Percentiles rank a stretch among this genome's conserved stretches.
Evolutionary conservation across 345 rosid genomes (phyloP).

Genomic region (Salix caprea): DNA sequence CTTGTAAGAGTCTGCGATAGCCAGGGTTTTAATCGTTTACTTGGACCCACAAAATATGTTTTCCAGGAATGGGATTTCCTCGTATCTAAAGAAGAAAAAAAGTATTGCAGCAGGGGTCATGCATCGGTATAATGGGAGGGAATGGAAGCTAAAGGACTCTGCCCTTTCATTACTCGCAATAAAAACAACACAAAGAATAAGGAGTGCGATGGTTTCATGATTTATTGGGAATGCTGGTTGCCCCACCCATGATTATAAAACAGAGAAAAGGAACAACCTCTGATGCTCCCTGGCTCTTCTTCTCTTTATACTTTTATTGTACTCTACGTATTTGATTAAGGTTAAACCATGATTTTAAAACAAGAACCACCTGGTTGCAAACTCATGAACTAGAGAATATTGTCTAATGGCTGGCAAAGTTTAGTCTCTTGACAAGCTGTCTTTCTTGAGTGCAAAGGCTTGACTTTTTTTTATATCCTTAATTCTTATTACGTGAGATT

Average conservation of each 20-base stretch:
- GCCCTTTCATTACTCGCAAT: slow-evolving; percentile 15
- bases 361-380: slow-evolving; percentile 15
- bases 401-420: slow-evolving; percentile 6
- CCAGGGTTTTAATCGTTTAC: accelerated
- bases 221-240: slow-evolving; percentile 22
- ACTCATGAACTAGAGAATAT: not conserved
- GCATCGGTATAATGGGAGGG: slow-evolving; percentile 8
- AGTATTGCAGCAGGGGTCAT: slow-evolving; percentile 1
- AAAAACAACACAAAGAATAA: slow-evolving; percentile 5
- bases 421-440: slow-evolving; percentile 26
- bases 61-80: accelerated
- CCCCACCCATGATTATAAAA: slow-evolving; percentile 27
- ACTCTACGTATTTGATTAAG: not conserved
- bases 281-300: slow-evolving; percentile 20
- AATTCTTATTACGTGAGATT: not conserved
- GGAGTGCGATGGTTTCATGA: slow-evolving; percentile 38
- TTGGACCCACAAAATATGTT: accelerated
- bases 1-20: no score
- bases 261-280: not conserved
- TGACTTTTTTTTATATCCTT: slow-evolving; percentile 5
- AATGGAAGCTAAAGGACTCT: slow-evolving; percentile 15
- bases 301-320: not conserved
- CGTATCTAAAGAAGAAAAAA: no score
- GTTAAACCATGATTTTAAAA: slow-evolving; percentile 1
- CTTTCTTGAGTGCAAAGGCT: slow-evolving; percentile 35